Evolutionary conservation across 2,329 filamentous ascomycete genomes (phyloP).

Genomic region (Monosporascus ibericus): DNA sequence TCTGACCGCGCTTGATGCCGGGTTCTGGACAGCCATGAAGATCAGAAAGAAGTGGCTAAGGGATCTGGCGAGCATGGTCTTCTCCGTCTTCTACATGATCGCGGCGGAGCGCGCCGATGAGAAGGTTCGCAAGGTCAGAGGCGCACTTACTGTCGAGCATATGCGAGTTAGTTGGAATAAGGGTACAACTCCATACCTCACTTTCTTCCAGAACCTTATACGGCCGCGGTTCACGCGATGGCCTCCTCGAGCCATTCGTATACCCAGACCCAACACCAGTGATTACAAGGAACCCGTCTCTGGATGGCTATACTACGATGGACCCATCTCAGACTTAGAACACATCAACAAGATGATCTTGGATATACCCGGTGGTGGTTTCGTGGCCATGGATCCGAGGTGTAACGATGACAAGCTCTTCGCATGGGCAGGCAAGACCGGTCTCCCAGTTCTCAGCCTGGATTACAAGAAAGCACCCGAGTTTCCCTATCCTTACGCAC

Average conservation of each 20-base stretch:
- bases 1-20: slow-evolving; percentile 87
- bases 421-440: slow-evolving; percentile 84
- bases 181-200: slow-evolving; percentile 78
- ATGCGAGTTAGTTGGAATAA: slow-evolving; percentile 95
- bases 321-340: slow-evolving; percentile 69
- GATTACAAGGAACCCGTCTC: slow-evolving; percentile 77
- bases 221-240: slow-evolving; percentile 76
- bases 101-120: slow-evolving; percentile 93
- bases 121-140: slow-evolving; percentile 87
- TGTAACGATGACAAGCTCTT: slow-evolving; percentile 91
- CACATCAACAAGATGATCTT: slow-evolving; percentile 73
- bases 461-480: slow-evolving; percentile 89
- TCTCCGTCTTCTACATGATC: slow-evolving; percentile 85
- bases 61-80: slow-evolving; percentile 76
- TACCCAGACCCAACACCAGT: slow-evolving; percentile 72
- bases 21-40: slow-evolving; percentile 98
- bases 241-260: slow-evolving; percentile 74
- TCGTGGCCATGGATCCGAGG: slow-evolving; percentile 94
- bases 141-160: slow-evolving; percentile 83
- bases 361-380: slow-evolving; percentile 90
- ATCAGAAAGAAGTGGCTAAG: slow-evolving; percentile 73
- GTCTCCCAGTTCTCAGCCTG: slow-evolving; percentile 81
- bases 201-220: slow-evolving; percentile 63
- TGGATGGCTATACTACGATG: slow-evolving; percentile 93
- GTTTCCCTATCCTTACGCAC: slow-evolving; percentile 74